These are phyloP conservation scores for Sarcocystis neurona DNA, from an alignment of 169 alveolate genomes.

Conservation along the genomic window DNA sequence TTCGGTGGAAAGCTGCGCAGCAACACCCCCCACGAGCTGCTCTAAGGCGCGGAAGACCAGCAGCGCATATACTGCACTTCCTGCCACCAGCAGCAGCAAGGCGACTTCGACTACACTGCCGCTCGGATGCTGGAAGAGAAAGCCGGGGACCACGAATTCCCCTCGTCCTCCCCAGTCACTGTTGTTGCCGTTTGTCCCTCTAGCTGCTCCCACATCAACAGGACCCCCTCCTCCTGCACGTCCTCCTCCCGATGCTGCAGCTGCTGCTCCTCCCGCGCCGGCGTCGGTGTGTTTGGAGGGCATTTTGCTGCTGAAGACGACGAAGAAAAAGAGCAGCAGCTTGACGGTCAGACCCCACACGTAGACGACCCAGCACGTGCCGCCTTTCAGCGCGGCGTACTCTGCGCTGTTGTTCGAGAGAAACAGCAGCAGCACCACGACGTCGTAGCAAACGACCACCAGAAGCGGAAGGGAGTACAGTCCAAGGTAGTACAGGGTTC, in stretches of 20 bases:
- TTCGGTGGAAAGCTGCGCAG: conserved; percentile 66
- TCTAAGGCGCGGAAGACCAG: conserved; percentile 71
- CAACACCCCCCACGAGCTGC: conserved; percentile 65
- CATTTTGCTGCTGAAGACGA: neutral
- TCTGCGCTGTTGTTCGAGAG: conserved; percentile 40
- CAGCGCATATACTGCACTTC: conserved; percentile 67
- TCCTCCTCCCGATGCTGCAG: conserved; percentile 1
- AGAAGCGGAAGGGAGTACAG: conserved; percentile 2
- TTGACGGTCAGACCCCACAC: conserved; percentile 41
- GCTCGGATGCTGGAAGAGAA: conserved; percentile 10
- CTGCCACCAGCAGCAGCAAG: conserved; percentile 49
- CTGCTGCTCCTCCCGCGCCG: neutral
- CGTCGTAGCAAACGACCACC: neutral
- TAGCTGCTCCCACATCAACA: no score
- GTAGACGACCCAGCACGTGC: conserved; percentile 60
- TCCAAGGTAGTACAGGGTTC: conserved; percentile 39
- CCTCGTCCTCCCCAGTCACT: no score
- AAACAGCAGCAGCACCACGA: conserved; percentile 40
- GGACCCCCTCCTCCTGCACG: no score
- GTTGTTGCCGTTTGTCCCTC: no score
- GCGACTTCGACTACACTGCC: conserved; percentile 35
- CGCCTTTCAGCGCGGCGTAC: conserved; percentile 51
- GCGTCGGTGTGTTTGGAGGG: neutral
- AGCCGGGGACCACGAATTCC: neutral
- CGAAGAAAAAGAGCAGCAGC: conserved; percentile 38